Conservation (phyloP, 2,329 filamentous ascomycete species). For the Ceratocystiopsis minuta region DNA sequence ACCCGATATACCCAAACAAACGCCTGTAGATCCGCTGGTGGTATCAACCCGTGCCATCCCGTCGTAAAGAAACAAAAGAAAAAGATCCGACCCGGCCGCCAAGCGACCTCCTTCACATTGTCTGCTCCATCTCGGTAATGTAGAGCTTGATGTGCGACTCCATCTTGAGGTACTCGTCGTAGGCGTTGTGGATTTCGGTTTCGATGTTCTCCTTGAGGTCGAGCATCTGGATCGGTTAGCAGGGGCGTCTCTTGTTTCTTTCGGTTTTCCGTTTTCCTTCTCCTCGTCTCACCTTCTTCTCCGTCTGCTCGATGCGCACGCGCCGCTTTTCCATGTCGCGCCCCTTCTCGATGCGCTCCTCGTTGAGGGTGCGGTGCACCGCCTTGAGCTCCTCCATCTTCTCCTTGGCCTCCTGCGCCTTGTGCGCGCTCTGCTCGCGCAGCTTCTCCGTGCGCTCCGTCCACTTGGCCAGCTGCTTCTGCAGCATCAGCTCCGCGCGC, state of each 20-base stretch:
- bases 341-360: conserved; percentile 72
- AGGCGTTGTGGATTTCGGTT: conserved; percentile 73
- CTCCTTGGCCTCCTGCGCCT: conserved; percentile 62
- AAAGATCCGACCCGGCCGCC: too few species aligned
- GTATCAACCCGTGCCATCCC: too few species aligned
- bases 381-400: conserved; percentile 80
- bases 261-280: conserved; percentile 30
- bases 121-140: conserved; percentile 97
- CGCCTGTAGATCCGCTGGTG: too few species aligned
- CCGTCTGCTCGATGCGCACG: conserved; percentile 91
- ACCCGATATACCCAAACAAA: too few species aligned
- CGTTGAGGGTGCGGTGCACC: conserved; percentile 62
- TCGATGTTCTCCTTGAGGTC: conserved; percentile 97
- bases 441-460: conserved; percentile 73
- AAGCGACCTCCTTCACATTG: conserved; percentile 26
- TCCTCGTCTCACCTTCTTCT: conserved; percentile 54
- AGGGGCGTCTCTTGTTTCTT: too few species aligned
- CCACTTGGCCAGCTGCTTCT: conserved; percentile 72
- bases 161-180: conserved; percentile 94
- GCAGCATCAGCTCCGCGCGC: conserved; percentile 64
- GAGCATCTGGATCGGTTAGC: conserved; percentile 45
- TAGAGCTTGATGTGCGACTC: conserved; percentile 94
- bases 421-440: conserved; percentile 60
- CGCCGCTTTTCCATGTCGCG: conserved; percentile 82
- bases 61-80: too few species aligned